Evolutionary conservation across 257 asterid species (phyloP).

Genomic region (Ilex asprella): DNA sequence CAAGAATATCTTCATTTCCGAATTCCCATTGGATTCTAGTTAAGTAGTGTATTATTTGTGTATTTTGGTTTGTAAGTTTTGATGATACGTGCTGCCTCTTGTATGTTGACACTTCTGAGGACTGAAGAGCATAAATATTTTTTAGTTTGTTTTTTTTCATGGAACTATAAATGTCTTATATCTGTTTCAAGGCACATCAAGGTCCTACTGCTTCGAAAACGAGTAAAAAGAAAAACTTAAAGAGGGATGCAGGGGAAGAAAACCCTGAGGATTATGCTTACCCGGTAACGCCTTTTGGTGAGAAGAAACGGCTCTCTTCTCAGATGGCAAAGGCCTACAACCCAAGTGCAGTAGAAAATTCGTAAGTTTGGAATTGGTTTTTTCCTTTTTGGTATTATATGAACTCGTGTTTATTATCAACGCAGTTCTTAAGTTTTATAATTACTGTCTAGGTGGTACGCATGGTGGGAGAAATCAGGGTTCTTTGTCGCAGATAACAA

Average conservation of each 20-base stretch:
- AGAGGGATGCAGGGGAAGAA: constrained; percentile 62
- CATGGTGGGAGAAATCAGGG: constrained; percentile 90
- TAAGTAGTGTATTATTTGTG: too few species aligned
- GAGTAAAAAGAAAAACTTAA: constrained; percentile 64
- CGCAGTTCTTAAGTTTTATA: constrained; percentile 1
- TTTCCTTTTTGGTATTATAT: not conserved
- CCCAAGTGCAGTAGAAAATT: constrained; percentile 75
- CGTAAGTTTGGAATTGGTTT: constrained; percentile 39
- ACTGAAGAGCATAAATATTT: not conserved
- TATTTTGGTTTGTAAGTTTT: constrained; percentile 1
- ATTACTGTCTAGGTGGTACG: constrained; percentile 67
- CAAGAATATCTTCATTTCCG: too few species aligned
- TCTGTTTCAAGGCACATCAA: constrained; percentile 52
- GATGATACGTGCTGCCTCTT: not conserved
- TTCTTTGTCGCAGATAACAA: constrained; percentile 77
- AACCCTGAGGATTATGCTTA: constrained; percentile 67
- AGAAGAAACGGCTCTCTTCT: constrained; percentile 66
- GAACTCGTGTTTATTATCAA: not conserved
- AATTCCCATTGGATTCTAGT: too few species aligned
- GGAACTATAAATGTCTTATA: not conserved
- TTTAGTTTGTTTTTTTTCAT: not conserved
- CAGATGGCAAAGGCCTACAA: constrained; percentile 82
- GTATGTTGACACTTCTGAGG: too few species aligned
- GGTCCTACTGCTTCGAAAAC: constrained; percentile 46
- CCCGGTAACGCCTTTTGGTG: constrained; percentile 75